These are phyloP conservation scores for Candida schatavii DNA, from an alignment of 805 yeast genomes.

Conservation along the genomic window DNA sequence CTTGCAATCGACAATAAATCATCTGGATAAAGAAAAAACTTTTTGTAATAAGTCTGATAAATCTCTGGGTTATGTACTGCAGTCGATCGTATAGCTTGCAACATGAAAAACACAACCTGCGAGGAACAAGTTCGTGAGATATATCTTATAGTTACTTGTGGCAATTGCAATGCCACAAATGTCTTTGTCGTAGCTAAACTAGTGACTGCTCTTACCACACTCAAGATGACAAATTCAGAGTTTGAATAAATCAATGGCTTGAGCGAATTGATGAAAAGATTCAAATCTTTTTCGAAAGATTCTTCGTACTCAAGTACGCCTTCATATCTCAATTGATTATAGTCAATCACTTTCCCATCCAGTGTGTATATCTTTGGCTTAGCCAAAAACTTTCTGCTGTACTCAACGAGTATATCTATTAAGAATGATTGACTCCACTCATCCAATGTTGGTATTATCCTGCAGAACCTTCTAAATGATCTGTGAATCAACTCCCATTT, in stretches of 20 bases:
- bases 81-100: slow-evolving; percentile 46
- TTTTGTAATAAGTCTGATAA: slow-evolving; percentile 35
- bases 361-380: slow-evolving; percentile 44
- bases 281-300: slow-evolving; percentile 53
- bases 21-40: slow-evolving; percentile 55
- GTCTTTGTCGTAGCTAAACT: slow-evolving; percentile 58
- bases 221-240: slow-evolving; percentile 59
- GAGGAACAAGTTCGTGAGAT: slow-evolving; percentile 23
- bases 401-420: slow-evolving; percentile 63
- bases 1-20: slow-evolving; percentile 47
- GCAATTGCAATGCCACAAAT: slow-evolving; percentile 48
- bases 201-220: slow-evolving; percentile 54
- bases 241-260: slow-evolving; percentile 46
- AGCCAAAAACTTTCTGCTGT: slow-evolving; percentile 59
- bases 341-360: slow-evolving; percentile 29
- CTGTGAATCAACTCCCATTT: slow-evolving; percentile 69
- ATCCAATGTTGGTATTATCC: slow-evolving; percentile 52
- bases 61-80: slow-evolving; percentile 28
- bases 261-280: slow-evolving; percentile 49
- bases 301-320: slow-evolving; percentile 23
- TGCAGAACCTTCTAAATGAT: slow-evolving; percentile 58
- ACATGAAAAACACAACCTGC: slow-evolving; percentile 29
- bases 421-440: slow-evolving; percentile 66
- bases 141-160: slow-evolving; percentile 47
- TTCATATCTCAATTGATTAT: slow-evolving; percentile 40